A percentile compares a stretch with the other conserved stretches of the same genome.
Conservation (phyloP, 352 stramenopile species). For the Phytophthora sansomeana region DNA sequence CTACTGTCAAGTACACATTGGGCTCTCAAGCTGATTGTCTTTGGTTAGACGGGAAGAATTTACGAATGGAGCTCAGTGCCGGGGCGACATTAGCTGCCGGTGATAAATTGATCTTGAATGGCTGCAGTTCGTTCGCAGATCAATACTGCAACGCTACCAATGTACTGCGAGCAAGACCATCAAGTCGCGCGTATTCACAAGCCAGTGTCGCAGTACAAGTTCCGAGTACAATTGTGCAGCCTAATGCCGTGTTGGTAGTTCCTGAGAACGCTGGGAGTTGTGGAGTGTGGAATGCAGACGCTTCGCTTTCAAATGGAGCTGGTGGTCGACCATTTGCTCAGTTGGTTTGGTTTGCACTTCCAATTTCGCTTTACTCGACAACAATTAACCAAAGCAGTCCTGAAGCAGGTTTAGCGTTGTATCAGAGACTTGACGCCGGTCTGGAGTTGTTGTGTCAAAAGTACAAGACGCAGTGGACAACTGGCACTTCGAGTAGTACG, state of each 20-base stretch:
- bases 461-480: slow-evolving; percentile 53
- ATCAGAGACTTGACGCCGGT: slow-evolving; percentile 39
- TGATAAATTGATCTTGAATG: slow-evolving; percentile 61
- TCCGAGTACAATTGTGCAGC: slow-evolving; percentile 43
- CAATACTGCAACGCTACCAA: slow-evolving; percentile 56
- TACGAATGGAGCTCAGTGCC: slow-evolving; percentile 58
- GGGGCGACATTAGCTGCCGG: slow-evolving; percentile 49
- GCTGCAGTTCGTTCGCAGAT: slow-evolving; percentile 53
- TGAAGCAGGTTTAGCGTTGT: slow-evolving; percentile 25
- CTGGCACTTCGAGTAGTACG: slow-evolving; percentile 35
- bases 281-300: slow-evolving; percentile 59
- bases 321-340: slow-evolving; percentile 56
- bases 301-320: slow-evolving; percentile 59
- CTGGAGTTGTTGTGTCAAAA: slow-evolving; percentile 57
- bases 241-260: slow-evolving; percentile 50
- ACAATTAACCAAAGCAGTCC: slow-evolving; percentile 15
- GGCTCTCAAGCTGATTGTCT: slow-evolving; percentile 48
- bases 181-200: slow-evolving; percentile 69
- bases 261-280: slow-evolving; percentile 72
- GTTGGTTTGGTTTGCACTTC: slow-evolving; percentile 55
- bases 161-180: slow-evolving; percentile 56
- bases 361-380: slow-evolving; percentile 30
- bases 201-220: slow-evolving; percentile 45
- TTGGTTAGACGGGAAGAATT: slow-evolving; percentile 62
- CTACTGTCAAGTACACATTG: slow-evolving; percentile 43